Evolutionary conservation across 1,139 yeast species (phyloP), one percentile per base, ranked within the genome.

Genomic region (Kodamaea suecica): DNA sequence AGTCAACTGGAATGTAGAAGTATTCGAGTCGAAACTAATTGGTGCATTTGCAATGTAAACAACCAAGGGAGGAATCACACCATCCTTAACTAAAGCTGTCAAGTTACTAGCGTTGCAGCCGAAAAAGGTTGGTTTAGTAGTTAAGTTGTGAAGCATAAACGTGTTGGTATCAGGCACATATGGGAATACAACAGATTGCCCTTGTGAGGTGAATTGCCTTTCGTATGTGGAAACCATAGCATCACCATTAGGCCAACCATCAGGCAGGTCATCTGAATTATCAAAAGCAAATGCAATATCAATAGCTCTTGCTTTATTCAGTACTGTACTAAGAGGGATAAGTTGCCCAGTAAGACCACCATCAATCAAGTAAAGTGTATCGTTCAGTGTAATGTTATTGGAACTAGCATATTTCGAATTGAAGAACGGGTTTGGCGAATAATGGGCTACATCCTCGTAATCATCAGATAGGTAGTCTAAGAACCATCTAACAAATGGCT

Each of bases 31-130:
- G 53, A 59, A 79, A 15, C 84, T 65, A 58, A 78, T 81, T 33
- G 88, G 84, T 42, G 83, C 62, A 59, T 88, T 88, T 33, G 95
- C 94, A 46, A 80, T 72, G 60, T 85, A 88, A 12, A 87, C 80
- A 37, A 88, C 66, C 44, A 88, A 66, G 1, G 96, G 95, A 11
- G 95, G 88, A 4, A 39, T 36, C 5, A 50, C 55, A 17, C 50
- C 55, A 31, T 56, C 61, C 37, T 57, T 58, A 13, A 52, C 51
- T 37, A 55, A 45, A 12, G 47, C 55, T 3, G 92, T 77, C 50
- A 83, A 61, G 54, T 86, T 85, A 3, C 61, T 53, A 10, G 85
- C 76, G 53, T 84, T 77, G 62, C 97, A 88, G 30, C 97, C 97
- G 52, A 87, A 87, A 64, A 88, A 87, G 0, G 86, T 71, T 38